These are phyloP conservation scores for Teunomyces kruisii DNA, from an alignment of 805 yeast genomes.

Conservation along the genomic window DNA sequence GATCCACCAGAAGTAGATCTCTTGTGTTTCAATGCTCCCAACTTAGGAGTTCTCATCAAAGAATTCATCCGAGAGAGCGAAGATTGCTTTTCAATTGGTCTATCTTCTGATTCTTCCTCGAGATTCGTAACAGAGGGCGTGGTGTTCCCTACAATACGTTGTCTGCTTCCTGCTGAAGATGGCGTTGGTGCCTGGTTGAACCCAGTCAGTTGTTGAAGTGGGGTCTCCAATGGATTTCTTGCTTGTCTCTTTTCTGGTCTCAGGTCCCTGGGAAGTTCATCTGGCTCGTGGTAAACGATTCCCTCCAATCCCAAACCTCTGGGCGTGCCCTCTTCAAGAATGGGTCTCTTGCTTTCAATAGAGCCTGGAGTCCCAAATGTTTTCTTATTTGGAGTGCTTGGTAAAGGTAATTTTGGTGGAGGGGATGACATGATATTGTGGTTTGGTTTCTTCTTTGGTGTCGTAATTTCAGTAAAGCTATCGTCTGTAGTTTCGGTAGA, in stretches of 20 bases:
- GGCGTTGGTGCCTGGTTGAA: slow-evolving; percentile 1
- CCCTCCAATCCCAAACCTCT: slow-evolving; percentile 43
- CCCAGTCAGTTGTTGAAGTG: slow-evolving; percentile 1
- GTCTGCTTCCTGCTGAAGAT: slow-evolving; percentile 2
- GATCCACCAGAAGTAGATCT: slow-evolving; percentile 37
- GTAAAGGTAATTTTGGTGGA: slow-evolving; percentile 37
- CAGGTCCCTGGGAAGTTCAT: neutral
- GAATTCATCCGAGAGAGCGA: slow-evolving; percentile 27
- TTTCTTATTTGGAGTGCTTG: slow-evolving; percentile 26
- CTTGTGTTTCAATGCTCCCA: slow-evolving; percentile 38
- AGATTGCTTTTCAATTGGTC: slow-evolving; percentile 3
- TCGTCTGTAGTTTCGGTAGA: slow-evolving; percentile 11
- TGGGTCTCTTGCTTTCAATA: slow-evolving; percentile 3
- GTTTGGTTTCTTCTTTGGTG: slow-evolving; percentile 13
- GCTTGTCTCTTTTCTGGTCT: slow-evolving; percentile 2
- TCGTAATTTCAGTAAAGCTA: slow-evolving; percentile 11
- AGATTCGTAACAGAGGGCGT: slow-evolving; percentile 38
- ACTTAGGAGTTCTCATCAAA: slow-evolving; percentile 29
- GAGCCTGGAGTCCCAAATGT: slow-evolving; percentile 15
- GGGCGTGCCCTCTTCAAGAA: slow-evolving; percentile 19
- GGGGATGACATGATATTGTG: slow-evolving; percentile 27
- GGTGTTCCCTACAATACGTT: slow-evolving; percentile 5
- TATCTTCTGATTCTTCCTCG: slow-evolving; percentile 19
- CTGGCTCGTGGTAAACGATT: slow-evolving; percentile 20
- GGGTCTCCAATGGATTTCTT: slow-evolving; percentile 1